These are phyloP conservation scores for Pulveroboletus sp. DNA, from an alignment of 768 basidiomycete genomes.

Conservation along the genomic window DNA sequence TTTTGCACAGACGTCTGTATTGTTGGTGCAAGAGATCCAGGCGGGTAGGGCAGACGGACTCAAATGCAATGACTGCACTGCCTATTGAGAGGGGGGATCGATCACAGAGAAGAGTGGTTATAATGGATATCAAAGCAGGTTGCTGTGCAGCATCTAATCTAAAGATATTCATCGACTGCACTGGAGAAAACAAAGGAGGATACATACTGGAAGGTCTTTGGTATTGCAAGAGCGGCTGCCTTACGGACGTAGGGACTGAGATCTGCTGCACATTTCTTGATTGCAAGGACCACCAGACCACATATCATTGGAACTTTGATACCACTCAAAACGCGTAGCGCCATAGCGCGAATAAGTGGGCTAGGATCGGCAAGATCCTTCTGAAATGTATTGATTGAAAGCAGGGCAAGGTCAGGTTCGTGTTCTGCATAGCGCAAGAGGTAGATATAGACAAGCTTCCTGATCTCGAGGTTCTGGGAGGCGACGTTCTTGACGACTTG, in stretches of 20 bases:
- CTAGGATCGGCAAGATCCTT: slow-evolving; percentile 90
- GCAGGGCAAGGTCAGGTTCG: slow-evolving; percentile 89
- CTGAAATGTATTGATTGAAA: slow-evolving; percentile 98
- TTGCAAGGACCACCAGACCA: slow-evolving; percentile 76
- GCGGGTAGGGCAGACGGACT: slow-evolving; percentile 78
- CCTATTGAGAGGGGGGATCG: slow-evolving; percentile 86
- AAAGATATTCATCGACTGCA: slow-evolving; percentile 1
- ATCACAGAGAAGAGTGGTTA: slow-evolving; percentile 63
- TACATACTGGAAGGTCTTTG: slow-evolving; percentile 73
- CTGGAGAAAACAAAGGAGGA: slow-evolving; percentile 7
- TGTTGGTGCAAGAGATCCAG: slow-evolving; percentile 87
- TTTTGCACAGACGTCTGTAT: slow-evolving; percentile 76
- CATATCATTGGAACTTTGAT: slow-evolving; percentile 89
- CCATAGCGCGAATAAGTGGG: slow-evolving; percentile 95
- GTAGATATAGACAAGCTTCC: slow-evolving; percentile 98
- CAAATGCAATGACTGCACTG: slow-evolving; percentile 79
- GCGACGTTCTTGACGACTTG: slow-evolving; percentile 97
- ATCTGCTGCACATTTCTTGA: slow-evolving; percentile 90
- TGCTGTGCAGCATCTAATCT: slow-evolving; percentile 77
- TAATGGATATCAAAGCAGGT: slow-evolving; percentile 61
- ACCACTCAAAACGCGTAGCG: slow-evolving; percentile 85
- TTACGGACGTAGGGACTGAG: slow-evolving; percentile 93
- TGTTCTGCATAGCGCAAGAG: slow-evolving; percentile 89
- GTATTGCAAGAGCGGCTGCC: slow-evolving; percentile 84
- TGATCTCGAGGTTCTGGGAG: slow-evolving; percentile 85